These are phyloP conservation scores for Globisporangium paroecandrum DNA, from an alignment of 352 stramenopile genomes.

Conservation along the genomic window DNA sequence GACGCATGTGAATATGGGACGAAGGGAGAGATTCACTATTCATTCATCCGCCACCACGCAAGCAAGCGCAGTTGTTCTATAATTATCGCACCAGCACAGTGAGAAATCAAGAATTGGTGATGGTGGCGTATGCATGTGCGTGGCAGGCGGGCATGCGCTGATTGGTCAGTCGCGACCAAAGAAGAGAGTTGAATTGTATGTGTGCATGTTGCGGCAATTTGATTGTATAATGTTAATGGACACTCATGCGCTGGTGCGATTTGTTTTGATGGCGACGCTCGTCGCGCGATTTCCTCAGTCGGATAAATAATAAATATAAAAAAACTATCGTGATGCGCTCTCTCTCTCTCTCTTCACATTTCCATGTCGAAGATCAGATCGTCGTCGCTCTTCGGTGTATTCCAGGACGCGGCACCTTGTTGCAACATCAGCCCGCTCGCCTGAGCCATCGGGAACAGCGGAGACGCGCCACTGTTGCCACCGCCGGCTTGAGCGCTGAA, in stretches of 20 bases:
- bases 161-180: background rate
- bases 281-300: background rate
- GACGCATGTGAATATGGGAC: background rate
- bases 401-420: background rate
- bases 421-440: background rate
- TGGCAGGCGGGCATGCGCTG: background rate
- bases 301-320: slow-evolving; percentile 12
- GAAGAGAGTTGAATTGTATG: background rate
- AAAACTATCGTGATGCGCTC: background rate
- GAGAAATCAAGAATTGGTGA: background rate
- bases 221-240: background rate
- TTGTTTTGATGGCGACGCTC: background rate
- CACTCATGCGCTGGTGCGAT: background rate
- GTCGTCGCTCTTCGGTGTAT: slow-evolving; percentile 11
- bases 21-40: background rate
- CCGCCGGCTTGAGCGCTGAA: background rate
- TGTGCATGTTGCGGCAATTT: background rate
- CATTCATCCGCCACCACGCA: background rate
- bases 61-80: background rate
- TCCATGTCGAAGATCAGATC: slow-evolving; percentile 27
- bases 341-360: slow-evolving; percentile 11
- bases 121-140: background rate
- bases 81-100: background rate
- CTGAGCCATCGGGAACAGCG: background rate
- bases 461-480: background rate